Evolutionary conservation across 129 eudicot genomes (phyloP).

Genomic region (Logfia minima): DNA sequence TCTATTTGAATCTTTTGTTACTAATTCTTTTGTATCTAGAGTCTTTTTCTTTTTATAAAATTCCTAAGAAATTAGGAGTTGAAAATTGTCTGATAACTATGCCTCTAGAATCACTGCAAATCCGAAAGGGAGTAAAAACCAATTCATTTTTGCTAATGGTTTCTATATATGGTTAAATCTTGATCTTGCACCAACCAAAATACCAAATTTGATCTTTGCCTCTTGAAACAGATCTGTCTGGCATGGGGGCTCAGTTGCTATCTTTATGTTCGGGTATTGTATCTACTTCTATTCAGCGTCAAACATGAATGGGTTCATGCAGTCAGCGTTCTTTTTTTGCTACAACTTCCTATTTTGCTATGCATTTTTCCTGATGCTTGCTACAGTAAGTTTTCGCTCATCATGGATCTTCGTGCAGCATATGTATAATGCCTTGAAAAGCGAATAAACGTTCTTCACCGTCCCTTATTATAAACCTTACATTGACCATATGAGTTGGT

Average conservation of each 20-base stretch:
- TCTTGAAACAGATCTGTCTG: constrained; percentile 61
- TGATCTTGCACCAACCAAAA: not conserved
- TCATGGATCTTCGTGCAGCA: constrained; percentile 70
- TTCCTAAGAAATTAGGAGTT: not conserved
- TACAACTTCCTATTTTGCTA: constrained; percentile 72
- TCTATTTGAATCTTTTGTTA: not conserved
- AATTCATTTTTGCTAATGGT: not conserved
- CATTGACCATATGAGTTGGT: not conserved
- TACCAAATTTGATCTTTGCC: constrained; percentile 7
- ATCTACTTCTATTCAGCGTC: constrained; percentile 59
- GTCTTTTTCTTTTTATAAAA: not conserved
- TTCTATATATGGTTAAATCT: not conserved
- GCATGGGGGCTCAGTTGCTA: constrained; percentile 84
- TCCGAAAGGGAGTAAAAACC: not conserved
- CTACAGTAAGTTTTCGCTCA: constrained; percentile 61
- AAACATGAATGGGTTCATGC: constrained; percentile 83
- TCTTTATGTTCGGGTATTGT: constrained; percentile 67
- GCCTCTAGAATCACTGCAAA: not conserved
- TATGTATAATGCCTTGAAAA: constrained; percentile 68
- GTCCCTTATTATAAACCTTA: not conserved
- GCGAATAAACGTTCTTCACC: constrained; percentile 45
- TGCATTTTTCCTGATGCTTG: constrained; percentile 83
- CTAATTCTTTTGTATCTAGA: not conserved
- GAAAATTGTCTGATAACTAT: not conserved
- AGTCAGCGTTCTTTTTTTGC: constrained; percentile 62